These are phyloP conservation scores for Alternaria tenuissima DNA, from an alignment of 2,329 filamentous ascomycete genomes.

Conservation along the genomic window DNA sequence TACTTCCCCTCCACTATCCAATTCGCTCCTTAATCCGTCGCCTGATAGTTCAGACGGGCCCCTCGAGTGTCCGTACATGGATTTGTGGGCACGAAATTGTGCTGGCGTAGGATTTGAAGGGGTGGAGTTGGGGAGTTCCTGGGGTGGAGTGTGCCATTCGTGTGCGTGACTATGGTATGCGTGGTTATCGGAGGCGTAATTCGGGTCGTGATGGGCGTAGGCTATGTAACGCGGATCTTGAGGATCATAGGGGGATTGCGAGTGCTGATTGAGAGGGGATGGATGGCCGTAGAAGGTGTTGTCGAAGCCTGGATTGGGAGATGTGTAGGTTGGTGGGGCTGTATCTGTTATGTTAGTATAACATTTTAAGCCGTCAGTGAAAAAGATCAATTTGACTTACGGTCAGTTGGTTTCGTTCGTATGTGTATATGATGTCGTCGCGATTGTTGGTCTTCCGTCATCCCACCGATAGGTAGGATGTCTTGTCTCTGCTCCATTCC, in stretches of 20 bases:
- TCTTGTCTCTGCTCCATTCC: not conserved
- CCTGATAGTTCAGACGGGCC: constrained; percentile 8
- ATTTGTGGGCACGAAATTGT: constrained; percentile 2
- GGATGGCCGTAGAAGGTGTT: constrained; percentile 6
- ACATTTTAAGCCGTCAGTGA: not conserved
- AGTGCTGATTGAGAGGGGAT: not conserved
- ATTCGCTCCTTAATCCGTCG: not conserved
- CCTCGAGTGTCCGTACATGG: constrained; percentile 6
- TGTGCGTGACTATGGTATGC: constrained; percentile 3
- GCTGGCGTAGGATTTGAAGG: not conserved
- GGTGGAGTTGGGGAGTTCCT: constrained; percentile 20
- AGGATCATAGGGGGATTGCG: not conserved
- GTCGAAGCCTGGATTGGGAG: constrained; percentile 7
- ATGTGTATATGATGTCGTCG: not conserved
- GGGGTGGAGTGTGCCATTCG: constrained; percentile 6
- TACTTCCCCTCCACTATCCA: not conserved
- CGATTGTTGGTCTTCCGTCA: not conserved
- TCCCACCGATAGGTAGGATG: not conserved
- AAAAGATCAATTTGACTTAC: not conserved
- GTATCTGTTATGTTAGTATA: not conserved
- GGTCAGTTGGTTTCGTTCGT: not conserved
- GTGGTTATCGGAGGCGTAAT: constrained; percentile 6
- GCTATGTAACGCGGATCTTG: not conserved
- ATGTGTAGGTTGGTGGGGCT: constrained; percentile 20
- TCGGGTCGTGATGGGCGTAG: constrained; percentile 5